phyloP scores from a whole-genome alignment of 805 yeast genomes.

The Zygotorulaspora chibaensis region DNA sequence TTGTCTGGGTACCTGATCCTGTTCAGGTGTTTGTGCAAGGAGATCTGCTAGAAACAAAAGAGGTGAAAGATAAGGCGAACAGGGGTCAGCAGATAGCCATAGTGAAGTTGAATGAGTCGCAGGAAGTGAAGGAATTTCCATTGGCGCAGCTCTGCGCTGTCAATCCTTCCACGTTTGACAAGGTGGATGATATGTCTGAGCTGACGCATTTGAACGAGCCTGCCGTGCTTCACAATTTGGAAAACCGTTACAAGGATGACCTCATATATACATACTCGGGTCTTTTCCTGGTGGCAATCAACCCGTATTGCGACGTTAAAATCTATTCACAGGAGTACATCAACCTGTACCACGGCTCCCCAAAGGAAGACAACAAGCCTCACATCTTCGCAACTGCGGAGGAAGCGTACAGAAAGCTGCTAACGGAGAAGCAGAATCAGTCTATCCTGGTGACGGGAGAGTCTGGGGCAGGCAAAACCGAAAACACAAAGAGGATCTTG shows the following conservation, averaged over 20 bases:
- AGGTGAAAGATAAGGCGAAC: conserved; percentile 21
- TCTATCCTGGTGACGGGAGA: conserved; percentile 97
- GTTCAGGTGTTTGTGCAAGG: conserved; percentile 29
- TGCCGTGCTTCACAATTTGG: conserved; percentile 82
- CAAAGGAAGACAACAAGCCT: conserved; percentile 55
- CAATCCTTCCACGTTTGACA: conserved; percentile 87
- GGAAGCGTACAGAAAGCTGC: conserved; percentile 71
- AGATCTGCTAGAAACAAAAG: conserved; percentile 19
- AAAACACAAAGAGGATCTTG: conserved; percentile 89
- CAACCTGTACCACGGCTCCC: conserved; percentile 48
- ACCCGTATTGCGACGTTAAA: conserved; percentile 76
- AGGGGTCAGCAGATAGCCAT: conserved; percentile 20
- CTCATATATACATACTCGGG: conserved; percentile 93
- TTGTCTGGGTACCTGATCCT: conserved; percentile 34
- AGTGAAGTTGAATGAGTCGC: conserved; percentile 16
- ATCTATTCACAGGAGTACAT: conserved; percentile 63
- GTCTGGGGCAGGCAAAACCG: conserved; percentile 98
- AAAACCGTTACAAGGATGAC: conserved; percentile 71
- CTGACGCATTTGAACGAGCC: conserved; percentile 93
- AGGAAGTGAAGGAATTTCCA: conserved; percentile 15
- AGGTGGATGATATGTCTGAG: conserved; percentile 92
- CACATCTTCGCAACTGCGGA: conserved; percentile 92
- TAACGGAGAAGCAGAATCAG: conserved; percentile 69
- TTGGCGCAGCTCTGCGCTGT: conserved; percentile 44
- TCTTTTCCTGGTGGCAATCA: conserved; percentile 87